Conservation (phyloP, 768 basidiomycete genomes). For the Bullera alba region DNA sequence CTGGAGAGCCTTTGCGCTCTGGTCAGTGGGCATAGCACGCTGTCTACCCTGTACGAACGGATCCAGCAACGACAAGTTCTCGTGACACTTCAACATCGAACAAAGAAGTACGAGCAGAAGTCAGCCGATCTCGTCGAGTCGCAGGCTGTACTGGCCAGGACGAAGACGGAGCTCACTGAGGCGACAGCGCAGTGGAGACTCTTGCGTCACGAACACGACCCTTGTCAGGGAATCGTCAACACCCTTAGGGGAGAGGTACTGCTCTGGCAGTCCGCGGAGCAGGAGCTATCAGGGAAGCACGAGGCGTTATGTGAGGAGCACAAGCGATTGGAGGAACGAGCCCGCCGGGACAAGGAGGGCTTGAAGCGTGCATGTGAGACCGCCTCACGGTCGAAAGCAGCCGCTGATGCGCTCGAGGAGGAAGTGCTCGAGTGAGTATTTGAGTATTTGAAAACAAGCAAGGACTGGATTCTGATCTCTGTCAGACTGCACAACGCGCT, state of each 20-base stretch:
- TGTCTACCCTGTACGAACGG: no score
- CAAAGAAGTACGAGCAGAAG: no score
- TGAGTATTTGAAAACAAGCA: background rate
- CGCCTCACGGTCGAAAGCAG: constrained; percentile 48
- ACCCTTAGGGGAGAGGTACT: constrained; percentile 1
- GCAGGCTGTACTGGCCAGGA: no score
- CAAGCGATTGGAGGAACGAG: constrained; percentile 8
- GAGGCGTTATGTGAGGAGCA: constrained; percentile 8
- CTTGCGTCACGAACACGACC: background rate
- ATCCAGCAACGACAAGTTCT: no score
- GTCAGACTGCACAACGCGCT: constrained; percentile 54
- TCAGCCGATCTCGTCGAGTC: no score
- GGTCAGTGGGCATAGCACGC: no score
- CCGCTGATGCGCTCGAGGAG: constrained; percentile 61
- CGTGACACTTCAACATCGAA: no score
- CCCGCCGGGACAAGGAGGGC: constrained; percentile 16
- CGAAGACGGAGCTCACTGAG: no score
- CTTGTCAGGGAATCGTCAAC: background rate
- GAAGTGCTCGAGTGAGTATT: constrained; percentile 62
- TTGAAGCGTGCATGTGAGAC: constrained; percentile 29
- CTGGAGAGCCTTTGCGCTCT: no score
- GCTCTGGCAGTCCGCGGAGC: background rate
- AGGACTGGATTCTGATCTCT: no score
- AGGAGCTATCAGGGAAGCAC: background rate
- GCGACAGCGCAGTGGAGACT: no score